Base-by-base conservation (phyloP, 495 filamentous ascomycete genomes). In the Aspergillus nidulans region DNA sequence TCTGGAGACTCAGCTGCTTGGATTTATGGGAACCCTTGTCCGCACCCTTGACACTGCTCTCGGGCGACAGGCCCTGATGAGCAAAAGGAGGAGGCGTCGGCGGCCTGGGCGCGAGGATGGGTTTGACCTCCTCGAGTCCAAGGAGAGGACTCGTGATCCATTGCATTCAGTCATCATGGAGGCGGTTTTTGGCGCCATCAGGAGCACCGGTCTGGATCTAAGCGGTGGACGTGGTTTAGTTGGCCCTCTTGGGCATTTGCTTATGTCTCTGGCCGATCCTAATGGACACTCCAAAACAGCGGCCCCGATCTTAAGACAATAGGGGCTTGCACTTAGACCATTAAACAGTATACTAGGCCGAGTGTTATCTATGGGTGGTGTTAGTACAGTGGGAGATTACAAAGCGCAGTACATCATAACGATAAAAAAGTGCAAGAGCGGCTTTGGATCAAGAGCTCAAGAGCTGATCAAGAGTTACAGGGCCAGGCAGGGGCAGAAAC, bases 81-180 rank as follows among this genome's bases (percentile, higher is more conserved):
- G 52, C 52, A 49, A 73, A 74, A 12, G 73, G 71, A 1, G 73
- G 69, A 20, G 52, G 57, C n/a, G 57, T 23, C 12, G 38, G 51
- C 9, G 63, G 52, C 30, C 63, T 64, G 24, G 49, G 51, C n/a
- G 26, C 52, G 63, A 67, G 65, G 48, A 65, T 62, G 45, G 55
- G 43, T 28, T 61, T 55, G 8, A 50, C 45, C 16, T 55, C n/a
- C 55, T 61, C 46, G 41, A 65, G 58, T 26, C 59, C 62, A 32
- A n/a, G 72, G 72, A 16, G 69, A 71, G 56, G 30, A 34, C 15
- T 78, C 74, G 57, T 78, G 72, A 56, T 70, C 65, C 65, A 77
- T 77, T 55, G 64, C 67, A n/a, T 49, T 71, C 67, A 49, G 59
- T 70, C 69, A 77, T 77, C 61, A 63, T 67, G 65, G 61, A 69